Conservation (phyloP, 164 flowering plant genomes). For the Liquidambar formosana region DNA sequence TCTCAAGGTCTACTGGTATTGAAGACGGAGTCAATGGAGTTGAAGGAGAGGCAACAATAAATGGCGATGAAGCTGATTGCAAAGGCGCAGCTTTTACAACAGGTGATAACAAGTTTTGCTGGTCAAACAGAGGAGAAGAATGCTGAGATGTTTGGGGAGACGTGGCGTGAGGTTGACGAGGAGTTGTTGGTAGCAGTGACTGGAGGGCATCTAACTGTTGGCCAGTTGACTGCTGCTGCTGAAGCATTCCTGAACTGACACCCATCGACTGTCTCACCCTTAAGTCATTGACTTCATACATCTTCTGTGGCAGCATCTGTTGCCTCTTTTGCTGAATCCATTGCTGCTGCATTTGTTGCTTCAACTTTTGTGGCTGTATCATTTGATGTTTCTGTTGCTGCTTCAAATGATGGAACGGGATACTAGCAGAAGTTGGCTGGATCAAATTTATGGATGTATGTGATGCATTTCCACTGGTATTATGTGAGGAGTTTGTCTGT, state of each 20-base stretch:
- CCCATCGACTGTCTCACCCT: neutral
- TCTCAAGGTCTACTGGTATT: neutral
- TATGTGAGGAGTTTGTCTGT: neutral
- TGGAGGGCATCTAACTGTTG: neutral
- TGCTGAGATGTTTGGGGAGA: neutral
- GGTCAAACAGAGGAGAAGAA: conserved; percentile 7
- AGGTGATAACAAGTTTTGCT: neutral
- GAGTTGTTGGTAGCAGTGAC: neutral
- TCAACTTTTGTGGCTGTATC: neutral
- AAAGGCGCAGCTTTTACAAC: neutral
- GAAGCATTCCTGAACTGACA: neutral
- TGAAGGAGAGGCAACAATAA: neutral
- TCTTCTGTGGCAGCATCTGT: neutral
- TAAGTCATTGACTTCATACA: neutral
- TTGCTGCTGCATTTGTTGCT: neutral
- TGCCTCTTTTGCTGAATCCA: neutral
- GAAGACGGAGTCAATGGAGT: neutral
- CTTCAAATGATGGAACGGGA: neutral
- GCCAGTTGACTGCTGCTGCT: neutral
- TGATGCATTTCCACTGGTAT: neutral
- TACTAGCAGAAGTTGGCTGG: neutral
- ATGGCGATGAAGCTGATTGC: neutral
- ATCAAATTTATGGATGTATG: neutral
- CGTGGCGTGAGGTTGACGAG: neutral
- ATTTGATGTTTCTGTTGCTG: neutral